Conservation (phyloP, 1,284 basidiomycete genomes). For the Ustilago esculenta region DNA sequence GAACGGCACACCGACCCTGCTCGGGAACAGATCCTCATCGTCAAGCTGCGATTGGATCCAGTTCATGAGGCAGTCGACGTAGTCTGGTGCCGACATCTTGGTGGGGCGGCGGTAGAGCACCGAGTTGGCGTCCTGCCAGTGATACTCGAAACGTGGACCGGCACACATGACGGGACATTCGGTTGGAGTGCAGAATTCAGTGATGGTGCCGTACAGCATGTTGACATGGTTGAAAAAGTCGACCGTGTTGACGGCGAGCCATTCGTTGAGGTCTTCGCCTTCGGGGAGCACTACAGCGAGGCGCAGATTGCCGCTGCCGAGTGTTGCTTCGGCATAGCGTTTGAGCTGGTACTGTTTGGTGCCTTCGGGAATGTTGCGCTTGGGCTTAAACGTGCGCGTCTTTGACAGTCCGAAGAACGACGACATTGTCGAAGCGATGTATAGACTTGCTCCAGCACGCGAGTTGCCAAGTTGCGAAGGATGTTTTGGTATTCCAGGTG, state of each 20-base stretch:
- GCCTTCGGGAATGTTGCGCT: conserved; percentile 92
- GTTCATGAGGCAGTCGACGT: conserved; percentile 98
- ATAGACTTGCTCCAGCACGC: too few relatives aligned
- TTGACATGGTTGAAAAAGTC: conserved; percentile 68
- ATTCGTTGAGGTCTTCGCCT: conserved; percentile 65
- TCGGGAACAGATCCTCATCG: conserved; percentile 91
- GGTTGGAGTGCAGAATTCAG: conserved; percentile 64
- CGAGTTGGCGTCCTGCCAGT: conserved; percentile 84
- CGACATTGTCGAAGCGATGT: conserved; percentile 39
- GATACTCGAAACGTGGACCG: conserved; percentile 94
- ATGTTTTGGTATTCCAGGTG: too few relatives aligned
- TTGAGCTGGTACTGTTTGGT: conserved; percentile 96
- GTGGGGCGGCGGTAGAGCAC: conserved; percentile 62
- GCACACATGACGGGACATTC: conserved; percentile 98
- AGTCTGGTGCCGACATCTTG: conserved; percentile 72
- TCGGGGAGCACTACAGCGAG: conserved; percentile 64
- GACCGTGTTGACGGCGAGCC: conserved; percentile 66
- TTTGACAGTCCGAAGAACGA: conserved; percentile 70
- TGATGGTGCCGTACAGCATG: conserved; percentile 66
- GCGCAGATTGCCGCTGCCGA: conserved; percentile 72
- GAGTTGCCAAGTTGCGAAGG: too few relatives aligned
- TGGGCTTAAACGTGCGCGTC: conserved; percentile 94
- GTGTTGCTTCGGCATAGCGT: conserved; percentile 94
- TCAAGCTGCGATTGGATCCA: conserved; percentile 95
- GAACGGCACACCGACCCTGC: conserved; percentile 93